Conservation (phyloP, 2,329 filamentous ascomycete species). For the Colletotrichum caudatum region DNA sequence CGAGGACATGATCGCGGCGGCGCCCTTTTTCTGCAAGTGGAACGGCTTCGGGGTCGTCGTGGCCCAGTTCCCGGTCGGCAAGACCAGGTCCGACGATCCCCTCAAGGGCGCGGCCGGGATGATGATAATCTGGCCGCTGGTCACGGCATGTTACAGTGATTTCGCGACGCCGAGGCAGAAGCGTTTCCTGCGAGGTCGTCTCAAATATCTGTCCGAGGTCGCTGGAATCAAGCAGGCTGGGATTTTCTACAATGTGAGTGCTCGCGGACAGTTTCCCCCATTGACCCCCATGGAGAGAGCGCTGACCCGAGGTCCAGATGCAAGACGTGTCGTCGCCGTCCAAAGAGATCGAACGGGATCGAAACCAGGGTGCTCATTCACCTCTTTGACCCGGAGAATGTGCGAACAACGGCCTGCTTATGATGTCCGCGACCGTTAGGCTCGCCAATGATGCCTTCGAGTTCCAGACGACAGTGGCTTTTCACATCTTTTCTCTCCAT, state of each 20-base stretch:
- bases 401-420: not conserved
- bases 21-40: conserved; percentile 43
- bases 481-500: not conserved
- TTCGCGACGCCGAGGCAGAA: conserved; percentile 43
- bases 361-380: conserved; percentile 5
- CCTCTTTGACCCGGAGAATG: not conserved
- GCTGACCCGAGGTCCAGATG: conserved; percentile 21
- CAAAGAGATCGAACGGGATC: conserved; percentile 39
- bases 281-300: too few species aligned
- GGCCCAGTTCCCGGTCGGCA: conserved; percentile 42
- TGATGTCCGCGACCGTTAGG: not conserved
- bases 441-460: not conserved
- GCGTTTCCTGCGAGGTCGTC: conserved; percentile 40
- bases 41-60: conserved; percentile 41
- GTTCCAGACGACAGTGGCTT: not conserved
- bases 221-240: conserved; percentile 44
- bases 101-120: conserved; percentile 43
- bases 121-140: conserved; percentile 42
- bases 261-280: not conserved
- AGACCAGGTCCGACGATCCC: conserved; percentile 32
- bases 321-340: conserved; percentile 35
- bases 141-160: conserved; percentile 42
- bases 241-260: conserved; percentile 42
- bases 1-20: conserved; percentile 42
- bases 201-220: conserved; percentile 42